Base-by-base conservation (phyloP, 495 filamentous ascomycete species). In the Xylaria grammica region DNA sequence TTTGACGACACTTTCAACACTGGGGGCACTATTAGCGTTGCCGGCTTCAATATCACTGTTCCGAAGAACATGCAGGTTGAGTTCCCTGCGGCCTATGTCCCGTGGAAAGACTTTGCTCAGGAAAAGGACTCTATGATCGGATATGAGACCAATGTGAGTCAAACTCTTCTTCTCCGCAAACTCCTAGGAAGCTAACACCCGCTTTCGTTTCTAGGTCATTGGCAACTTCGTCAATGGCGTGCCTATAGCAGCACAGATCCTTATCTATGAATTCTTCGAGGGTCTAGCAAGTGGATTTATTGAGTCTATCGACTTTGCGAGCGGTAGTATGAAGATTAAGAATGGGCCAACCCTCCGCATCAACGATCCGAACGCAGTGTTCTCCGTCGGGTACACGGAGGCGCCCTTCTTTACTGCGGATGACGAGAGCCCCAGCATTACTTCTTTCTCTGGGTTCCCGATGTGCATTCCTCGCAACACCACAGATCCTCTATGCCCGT, bases 361-460 rank as follows among this genome's bases (percentile, higher is more conserved):
- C 70, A 81, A 78, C 57, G 77, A 81, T 57, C 78, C 78, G 27
- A 74, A 77, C 58, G 74, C 68, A 0, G 68, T 77, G n/a, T 81
- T 71, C 61, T 68, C 71, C 0, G 67, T 65, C n/a, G 70, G 67
- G 0, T 77, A 65, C 42, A 69, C 62, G 3, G 68, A 59, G 10
- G 57, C 58, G 2, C 73, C 74, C 0, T 76, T 80, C 65, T 79
- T 78, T 67, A 75, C 75, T 0, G 72, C 72, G 5, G 78, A 81
- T 53, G 75, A 74, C 48, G 65, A 69, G 59, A 81, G 69, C 66
- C 78, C 78, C 1, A 71, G 66, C 38, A 69, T 81, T 38, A 70
- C 69, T 9, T 69, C 78, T 1, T 81, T 79, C 34, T 69, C 66
- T 4, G 77, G 78, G 9, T 79, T 81, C 53, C 78, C 77, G 40